Evolutionary conservation across 805 yeast species (phyloP).

Genomic region (Sugiyamaella mastotermitis): DNA sequence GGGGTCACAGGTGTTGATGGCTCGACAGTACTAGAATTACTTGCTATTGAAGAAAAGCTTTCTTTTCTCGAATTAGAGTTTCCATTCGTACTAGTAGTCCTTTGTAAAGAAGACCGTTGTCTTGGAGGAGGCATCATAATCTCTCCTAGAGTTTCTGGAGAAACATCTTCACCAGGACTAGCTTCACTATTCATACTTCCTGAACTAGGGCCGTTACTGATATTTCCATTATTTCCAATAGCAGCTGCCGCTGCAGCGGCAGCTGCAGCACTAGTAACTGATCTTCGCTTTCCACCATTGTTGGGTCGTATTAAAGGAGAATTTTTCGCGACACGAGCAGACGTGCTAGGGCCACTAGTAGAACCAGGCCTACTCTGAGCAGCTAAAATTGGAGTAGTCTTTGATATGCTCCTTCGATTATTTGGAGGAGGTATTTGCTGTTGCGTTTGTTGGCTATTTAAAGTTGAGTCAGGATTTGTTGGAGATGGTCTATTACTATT

Average conservation of each 20-base stretch:
- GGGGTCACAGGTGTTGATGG: conserved; percentile 28
- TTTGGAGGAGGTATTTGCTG: neutral
- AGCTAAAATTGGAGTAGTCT: neutral
- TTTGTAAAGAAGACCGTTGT: neutral
- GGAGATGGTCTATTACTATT: conserved; percentile 2
- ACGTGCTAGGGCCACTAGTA: neutral
- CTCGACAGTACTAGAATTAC: conserved; percentile 5
- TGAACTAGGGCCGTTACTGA: conserved; percentile 3
- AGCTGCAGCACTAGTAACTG: neutral
- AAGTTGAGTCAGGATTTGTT: conserved; percentile 1
- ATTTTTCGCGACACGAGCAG: neutral
- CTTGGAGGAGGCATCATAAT: conserved; percentile 18
- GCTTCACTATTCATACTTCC: conserved; percentile 1
- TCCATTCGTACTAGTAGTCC: neutral
- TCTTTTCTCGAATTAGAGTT: conserved; percentile 3
- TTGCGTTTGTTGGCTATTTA: conserved; percentile 1
- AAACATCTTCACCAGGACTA: conserved; percentile 11
- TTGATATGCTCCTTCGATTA: neutral
- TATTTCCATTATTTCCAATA: neutral
- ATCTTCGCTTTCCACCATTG: neutral
- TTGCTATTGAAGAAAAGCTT: conserved; percentile 9
- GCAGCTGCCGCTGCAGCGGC: conserved; percentile 5
- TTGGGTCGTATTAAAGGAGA: neutral
- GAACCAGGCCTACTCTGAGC: too few relatives aligned
- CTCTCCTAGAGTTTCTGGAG: conserved; percentile 16